Conservation (phyloP, 73 alveolate species). For the Paramecium biaurelia region DNA sequence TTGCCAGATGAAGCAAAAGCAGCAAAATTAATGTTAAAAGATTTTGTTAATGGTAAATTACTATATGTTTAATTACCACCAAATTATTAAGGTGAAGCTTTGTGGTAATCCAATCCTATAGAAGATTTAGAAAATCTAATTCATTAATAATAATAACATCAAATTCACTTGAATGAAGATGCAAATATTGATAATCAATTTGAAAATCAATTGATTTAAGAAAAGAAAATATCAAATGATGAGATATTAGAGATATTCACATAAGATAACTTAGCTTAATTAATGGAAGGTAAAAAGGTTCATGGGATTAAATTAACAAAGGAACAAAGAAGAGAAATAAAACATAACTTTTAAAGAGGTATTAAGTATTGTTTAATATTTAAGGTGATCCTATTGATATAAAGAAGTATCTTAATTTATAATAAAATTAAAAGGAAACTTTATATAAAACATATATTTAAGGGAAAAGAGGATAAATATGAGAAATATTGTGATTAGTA, state of each 20-base stretch:
- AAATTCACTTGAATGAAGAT: not conserved
- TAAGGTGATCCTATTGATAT: slow-evolving; percentile 57
- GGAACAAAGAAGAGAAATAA: slow-evolving; percentile 66
- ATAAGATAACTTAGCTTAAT: slow-evolving; percentile 29
- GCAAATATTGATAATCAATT: slow-evolving; percentile 55
- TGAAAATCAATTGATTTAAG: slow-evolving; percentile 44
- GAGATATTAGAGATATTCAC: slow-evolving; percentile 37
- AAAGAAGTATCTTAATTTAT: slow-evolving; percentile 33
- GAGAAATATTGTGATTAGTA: slow-evolving; percentile 10
- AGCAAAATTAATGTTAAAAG: slow-evolving; percentile 92
- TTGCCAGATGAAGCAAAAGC: slow-evolving; percentile 97
- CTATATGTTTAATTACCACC: slow-evolving; percentile 93
- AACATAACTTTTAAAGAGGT: slow-evolving; percentile 67
- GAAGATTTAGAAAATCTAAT: slow-evolving; percentile 40
- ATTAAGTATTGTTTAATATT: not conserved
- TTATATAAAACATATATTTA: slow-evolving; percentile 12
- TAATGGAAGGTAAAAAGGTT: slow-evolving; percentile 62
- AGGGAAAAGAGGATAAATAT: slow-evolving; percentile 38
- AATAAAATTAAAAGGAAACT: slow-evolving; percentile 11
- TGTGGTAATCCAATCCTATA: slow-evolving; percentile 53
- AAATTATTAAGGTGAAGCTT: slow-evolving; percentile 75
- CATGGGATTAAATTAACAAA: slow-evolving; percentile 65
- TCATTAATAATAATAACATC: not conserved
- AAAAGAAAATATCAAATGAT: slow-evolving; percentile 24
- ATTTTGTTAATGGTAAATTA: slow-evolving; percentile 92